These are phyloP conservation scores for Xylariales sp. DNA, from an alignment of 2,329 filamentous ascomycete genomes.

Conservation along the genomic window DNA sequence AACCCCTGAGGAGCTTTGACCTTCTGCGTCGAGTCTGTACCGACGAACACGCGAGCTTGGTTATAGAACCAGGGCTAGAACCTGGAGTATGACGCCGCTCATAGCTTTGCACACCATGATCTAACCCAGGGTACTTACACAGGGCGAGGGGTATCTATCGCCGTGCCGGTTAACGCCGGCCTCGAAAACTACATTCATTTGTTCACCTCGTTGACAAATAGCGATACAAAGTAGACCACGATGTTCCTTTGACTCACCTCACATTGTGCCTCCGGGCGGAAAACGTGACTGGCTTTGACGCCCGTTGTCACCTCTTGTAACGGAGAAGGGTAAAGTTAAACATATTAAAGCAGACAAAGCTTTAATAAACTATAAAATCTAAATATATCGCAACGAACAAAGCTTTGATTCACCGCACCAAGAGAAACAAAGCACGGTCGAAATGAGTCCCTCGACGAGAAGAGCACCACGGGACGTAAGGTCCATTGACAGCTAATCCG, in stretches of 20 bases:
- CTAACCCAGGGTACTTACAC: background rate
- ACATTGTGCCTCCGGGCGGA: background rate
- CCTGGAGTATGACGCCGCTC: background rate
- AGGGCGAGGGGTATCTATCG: no score
- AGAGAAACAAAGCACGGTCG: background rate
- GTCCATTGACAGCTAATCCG: background rate
- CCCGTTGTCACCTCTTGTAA: background rate
- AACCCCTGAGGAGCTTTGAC: no score
- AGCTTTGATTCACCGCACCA: background rate
- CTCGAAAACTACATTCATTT: no score
- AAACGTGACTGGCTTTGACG: no score
- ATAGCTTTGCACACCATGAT: background rate
- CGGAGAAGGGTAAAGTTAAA: background rate
- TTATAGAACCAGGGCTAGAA: background rate
- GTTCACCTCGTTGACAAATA: background rate
- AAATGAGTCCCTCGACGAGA: background rate
- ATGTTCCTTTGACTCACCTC: background rate
- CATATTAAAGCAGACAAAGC: no score
- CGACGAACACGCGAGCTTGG: background rate
- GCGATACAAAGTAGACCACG: background rate
- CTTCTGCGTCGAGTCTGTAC: background rate
- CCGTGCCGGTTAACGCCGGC: no score
- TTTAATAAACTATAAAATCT: no score
- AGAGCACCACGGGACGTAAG: background rate
- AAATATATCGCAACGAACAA: constrained; percentile 12